Conservation (phyloP, 2,329 filamentous ascomycete species). For the Diaporthe eres region DNA sequence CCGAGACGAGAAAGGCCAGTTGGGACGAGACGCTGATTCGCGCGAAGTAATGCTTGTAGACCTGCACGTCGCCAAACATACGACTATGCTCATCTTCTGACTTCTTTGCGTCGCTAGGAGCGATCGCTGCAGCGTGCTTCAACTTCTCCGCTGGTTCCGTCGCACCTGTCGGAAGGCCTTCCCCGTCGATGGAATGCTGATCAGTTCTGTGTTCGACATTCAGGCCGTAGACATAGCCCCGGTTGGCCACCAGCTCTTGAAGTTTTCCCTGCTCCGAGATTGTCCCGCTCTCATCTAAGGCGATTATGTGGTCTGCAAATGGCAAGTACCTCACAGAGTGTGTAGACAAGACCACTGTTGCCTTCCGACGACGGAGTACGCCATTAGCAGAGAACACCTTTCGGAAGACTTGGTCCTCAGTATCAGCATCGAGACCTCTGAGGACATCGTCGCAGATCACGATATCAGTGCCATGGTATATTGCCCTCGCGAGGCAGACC, state of each 20-base stretch:
- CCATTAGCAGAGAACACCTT: slow-evolving; percentile 55
- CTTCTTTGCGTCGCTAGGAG: not conserved
- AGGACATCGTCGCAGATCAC: slow-evolving; percentile 57
- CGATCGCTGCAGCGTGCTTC: not conserved
- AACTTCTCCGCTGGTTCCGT: slow-evolving; percentile 4
- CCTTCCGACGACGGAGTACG: slow-evolving; percentile 45
- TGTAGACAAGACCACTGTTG: slow-evolving; percentile 53
- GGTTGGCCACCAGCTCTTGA: slow-evolving; percentile 52
- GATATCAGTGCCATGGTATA: slow-evolving; percentile 45
- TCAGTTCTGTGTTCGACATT: slow-evolving; percentile 45
- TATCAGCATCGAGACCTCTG: slow-evolving; percentile 57
- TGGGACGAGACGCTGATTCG: slow-evolving; percentile 43
- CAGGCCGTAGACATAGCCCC: slow-evolving; percentile 57
- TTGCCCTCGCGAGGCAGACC: slow-evolving; percentile 46
- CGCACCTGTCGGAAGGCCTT: slow-evolving; percentile 34
- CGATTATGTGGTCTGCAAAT: slow-evolving; percentile 62
- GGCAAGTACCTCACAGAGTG: slow-evolving; percentile 57
- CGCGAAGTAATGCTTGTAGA: slow-evolving; percentile 54
- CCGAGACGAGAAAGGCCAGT: slow-evolving; percentile 44
- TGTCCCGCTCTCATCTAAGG: slow-evolving; percentile 54
- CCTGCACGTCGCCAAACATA: slow-evolving; percentile 41
- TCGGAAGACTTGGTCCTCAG: slow-evolving; percentile 57
- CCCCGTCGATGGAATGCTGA: slow-evolving; percentile 29
- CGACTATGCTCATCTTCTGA: not conserved
- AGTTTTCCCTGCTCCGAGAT: slow-evolving; percentile 62